Evolutionary conservation across 768 basidiomycete species (phyloP), one percentile per base, ranked within the genome.

Genomic region (Suillus cothurnatus): DNA sequence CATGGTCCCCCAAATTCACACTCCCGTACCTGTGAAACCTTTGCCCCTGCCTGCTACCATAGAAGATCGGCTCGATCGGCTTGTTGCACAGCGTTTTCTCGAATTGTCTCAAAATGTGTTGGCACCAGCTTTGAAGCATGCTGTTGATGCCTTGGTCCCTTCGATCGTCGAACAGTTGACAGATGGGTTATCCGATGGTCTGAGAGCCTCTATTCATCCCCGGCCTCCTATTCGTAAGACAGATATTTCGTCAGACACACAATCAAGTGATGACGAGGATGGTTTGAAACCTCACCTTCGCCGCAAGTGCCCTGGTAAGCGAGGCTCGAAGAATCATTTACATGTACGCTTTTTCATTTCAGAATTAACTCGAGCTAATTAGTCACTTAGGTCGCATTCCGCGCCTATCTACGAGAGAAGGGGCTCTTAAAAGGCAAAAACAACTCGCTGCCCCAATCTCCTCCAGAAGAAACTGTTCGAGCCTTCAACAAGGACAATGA

Each of bases 41-140:
- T 47, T 47, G 45, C 45, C 45, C 45, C 45, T 47, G 45, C 45
- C 45, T 47, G 45, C 45, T 47, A 47, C 45, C 45, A 47, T 47
- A n/a, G 45, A 47, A 47, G n/a, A n/a, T n/a, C n/a, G n/a, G n/a
- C n/a, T n/a, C n/a, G n/a, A n/a, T n/a, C n/a, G n/a, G n/a, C n/a
- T 47, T 47, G 45, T 47, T 47, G 45, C 45, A n/a, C 45, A 23
- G 45, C n/a, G n/a, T 47, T 47, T 47, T 47, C 45, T 47, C n/a
- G 2, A 47, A 47, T 47, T 47, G 45, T 47, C 45, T 47, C 45
- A 47, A 47, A 47, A 47, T 47, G 45, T 47, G 45, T 23, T 47
- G 45, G 11, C 4, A 5, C 45, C 45, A 23, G 45, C 45, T 47
- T 11, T 47, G 45, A 47, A 23, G n/a, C 2, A 47, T 47, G 45